Conservation (phyloP, 1,139 yeast species). For the Pichia inconspicua region DNA sequence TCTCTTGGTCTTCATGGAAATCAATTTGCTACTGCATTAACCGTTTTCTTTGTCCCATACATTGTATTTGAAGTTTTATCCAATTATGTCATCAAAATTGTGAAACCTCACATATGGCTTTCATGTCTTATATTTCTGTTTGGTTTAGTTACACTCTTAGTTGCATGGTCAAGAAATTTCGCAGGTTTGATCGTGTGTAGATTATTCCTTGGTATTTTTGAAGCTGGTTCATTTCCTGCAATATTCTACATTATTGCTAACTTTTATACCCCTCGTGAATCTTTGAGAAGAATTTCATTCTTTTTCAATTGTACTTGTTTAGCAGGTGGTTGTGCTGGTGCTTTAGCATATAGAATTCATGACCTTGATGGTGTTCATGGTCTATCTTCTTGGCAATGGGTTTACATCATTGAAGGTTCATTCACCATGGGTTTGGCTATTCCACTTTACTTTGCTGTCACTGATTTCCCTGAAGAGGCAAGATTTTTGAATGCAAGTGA, state of each 20-base stretch:
- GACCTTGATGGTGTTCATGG: conserved; percentile 45
- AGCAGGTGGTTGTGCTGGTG: conserved; percentile 81
- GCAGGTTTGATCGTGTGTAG: conserved; percentile 56
- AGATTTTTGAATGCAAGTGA: conserved; percentile 44
- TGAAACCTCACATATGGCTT: conserved; percentile 63
- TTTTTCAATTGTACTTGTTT: conserved; percentile 66
- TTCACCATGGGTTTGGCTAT: conserved; percentile 59
- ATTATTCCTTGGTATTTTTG: conserved; percentile 56
- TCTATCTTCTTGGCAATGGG: conserved; percentile 61
- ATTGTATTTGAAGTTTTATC: conserved; percentile 60
- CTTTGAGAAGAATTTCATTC: conserved; percentile 62
- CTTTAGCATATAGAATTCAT: conserved; percentile 57
- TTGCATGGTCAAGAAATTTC: conserved; percentile 55
- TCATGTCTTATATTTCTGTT: conserved; percentile 47
- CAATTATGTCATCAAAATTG: conserved; percentile 51
- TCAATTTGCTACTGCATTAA: conserved; percentile 57
- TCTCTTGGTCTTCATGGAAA: conserved; percentile 48
- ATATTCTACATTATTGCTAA: conserved; percentile 59
- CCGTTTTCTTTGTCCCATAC: conserved; percentile 73
- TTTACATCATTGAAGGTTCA: conserved; percentile 67
- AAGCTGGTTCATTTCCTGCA: conserved; percentile 67
- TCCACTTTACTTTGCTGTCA: conserved; percentile 53
- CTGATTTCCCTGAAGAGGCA: conserved; percentile 66
- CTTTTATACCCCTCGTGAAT: conserved; percentile 51
- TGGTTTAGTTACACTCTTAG: conserved; percentile 57